Conservation (phyloP, 176 grass and related monocot species). For the Rhynchospora tenuis region DNA sequence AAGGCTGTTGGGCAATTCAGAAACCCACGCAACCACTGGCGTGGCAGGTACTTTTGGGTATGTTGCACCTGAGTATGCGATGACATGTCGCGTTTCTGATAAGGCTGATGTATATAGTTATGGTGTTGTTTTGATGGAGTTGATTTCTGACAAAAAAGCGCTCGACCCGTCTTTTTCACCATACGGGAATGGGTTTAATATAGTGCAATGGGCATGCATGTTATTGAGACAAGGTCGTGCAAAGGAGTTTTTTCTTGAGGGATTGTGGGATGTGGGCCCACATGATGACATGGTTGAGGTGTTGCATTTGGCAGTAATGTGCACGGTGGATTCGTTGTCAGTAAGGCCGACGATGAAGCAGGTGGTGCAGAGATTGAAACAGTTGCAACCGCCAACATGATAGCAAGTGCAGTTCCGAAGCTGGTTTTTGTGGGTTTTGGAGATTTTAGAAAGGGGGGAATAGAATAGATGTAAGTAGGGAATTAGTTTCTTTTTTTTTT, state of each 20-base stretch:
- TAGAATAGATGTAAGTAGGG: constrained; percentile 19
- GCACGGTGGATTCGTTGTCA: constrained; percentile 80
- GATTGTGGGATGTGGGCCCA: constrained; percentile 72
- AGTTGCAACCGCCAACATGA: constrained; percentile 70
- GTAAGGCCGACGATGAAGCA: constrained; percentile 84
- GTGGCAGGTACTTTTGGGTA: constrained; percentile 97
- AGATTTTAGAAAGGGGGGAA: not conserved
- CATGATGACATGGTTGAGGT: constrained; percentile 87
- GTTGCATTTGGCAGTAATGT: constrained; percentile 84
- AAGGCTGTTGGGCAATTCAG: constrained; percentile 88
- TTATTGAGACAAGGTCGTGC: constrained; percentile 73
- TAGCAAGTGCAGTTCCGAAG: constrained; percentile 8
- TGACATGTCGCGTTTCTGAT: constrained; percentile 97
- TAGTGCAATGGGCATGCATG: constrained; percentile 96
- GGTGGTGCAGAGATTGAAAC: constrained; percentile 86
- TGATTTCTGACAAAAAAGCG: constrained; percentile 96
- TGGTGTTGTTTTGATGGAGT: constrained; percentile 94
- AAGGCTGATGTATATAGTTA: constrained; percentile 97
- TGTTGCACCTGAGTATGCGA: constrained; percentile 95
- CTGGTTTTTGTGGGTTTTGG: not conserved
- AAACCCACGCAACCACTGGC: constrained; percentile 96
- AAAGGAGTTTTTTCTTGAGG: constrained; percentile 81
- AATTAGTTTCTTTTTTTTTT: constrained; percentile 23
- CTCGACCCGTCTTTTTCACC: constrained; percentile 90
- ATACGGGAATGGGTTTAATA: constrained; percentile 98